phyloP scores from a whole-genome alignment of 345 rosid species.

The Citrus sp. region DNA sequence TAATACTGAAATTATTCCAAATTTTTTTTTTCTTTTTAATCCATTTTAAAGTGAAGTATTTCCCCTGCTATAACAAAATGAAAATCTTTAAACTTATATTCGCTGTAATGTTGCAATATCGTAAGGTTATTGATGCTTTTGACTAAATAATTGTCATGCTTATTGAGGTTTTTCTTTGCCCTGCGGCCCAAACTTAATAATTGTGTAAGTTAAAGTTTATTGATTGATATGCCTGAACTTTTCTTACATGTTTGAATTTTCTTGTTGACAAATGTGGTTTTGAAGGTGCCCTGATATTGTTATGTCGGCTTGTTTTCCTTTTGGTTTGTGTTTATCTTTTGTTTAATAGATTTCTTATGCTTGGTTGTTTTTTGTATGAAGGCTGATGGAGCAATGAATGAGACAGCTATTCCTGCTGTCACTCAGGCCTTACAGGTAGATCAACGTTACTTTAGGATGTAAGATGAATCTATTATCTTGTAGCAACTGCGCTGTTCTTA shows the following conservation, averaged over 20 bases:
- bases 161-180: not conserved
- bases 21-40: not conserved
- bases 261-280: not conserved
- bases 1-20: not conserved
- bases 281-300: not conserved
- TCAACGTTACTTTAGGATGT: not conserved
- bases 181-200: not conserved
- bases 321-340: not conserved
- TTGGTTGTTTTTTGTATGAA: constrained; percentile 26
- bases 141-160: not conserved
- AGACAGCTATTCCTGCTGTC: constrained; percentile 54
- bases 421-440: constrained; percentile 63
- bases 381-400: constrained; percentile 80
- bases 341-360: not conserved
- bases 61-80: not conserved
- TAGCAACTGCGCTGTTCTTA: not conserved
- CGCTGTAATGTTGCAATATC: not conserved
- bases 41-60: not conserved
- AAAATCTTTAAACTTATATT: not conserved
- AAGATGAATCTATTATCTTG: not conserved
- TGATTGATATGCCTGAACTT: not conserved
- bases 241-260: not conserved
- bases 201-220: not conserved
- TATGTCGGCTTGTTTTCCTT: not conserved
- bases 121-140: not conserved